Base-by-base conservation (phyloP, 176 grass and related monocot genomes). In the Calamus simplicifolius region DNA sequence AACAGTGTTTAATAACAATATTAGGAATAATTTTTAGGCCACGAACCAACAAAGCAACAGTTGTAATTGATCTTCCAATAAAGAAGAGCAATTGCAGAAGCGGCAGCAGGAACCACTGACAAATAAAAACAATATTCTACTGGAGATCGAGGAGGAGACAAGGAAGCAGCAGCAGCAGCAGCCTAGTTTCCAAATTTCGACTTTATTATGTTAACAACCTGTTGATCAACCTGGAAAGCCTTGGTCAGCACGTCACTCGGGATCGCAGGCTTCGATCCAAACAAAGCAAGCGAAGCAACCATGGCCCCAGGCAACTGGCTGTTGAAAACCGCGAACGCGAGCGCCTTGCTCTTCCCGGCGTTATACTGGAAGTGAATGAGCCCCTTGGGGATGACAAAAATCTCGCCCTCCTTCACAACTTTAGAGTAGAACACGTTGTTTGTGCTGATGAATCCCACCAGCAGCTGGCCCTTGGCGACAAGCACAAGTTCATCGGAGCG, bases 301-400 rank as follows among this genome's bases (percentile, higher is more conserved):
- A 83, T 13, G 6, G 74, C 76, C 19, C 88, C 83, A 0, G 88
- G 88, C 23, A 79, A 63, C 69, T 91, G 83, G 76, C 65, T 91
- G 27, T 91, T 77, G 79, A 91, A 86, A 29, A 72, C 73, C 4
- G 77, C 72, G 3, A 83, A 49, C 71, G 76, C 75, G 14, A 64
- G 13, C 13, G 88, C 83, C 53, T 73, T 55, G 1, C 21, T 66
- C 23, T 67, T 4, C 0, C 83, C 79, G 18, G 87, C 50, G 48
- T 92, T 92, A 80, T 74, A 81, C 69, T 86, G 78, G 72, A 86
- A 92, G 82, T 92, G 88, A 54, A 87, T 58, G n/a, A 89, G 50
- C 5, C 90, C 90, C 50, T 64, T 75, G 19, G 90, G 90, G 50
- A 89, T 82, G 1, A 85, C 70, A 57, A 95, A 95, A 27, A 27